These are phyloP conservation scores for Geosmithia flava DNA, from an alignment of 2,329 filamentous ascomycete species.

Conservation along the genomic window DNA sequence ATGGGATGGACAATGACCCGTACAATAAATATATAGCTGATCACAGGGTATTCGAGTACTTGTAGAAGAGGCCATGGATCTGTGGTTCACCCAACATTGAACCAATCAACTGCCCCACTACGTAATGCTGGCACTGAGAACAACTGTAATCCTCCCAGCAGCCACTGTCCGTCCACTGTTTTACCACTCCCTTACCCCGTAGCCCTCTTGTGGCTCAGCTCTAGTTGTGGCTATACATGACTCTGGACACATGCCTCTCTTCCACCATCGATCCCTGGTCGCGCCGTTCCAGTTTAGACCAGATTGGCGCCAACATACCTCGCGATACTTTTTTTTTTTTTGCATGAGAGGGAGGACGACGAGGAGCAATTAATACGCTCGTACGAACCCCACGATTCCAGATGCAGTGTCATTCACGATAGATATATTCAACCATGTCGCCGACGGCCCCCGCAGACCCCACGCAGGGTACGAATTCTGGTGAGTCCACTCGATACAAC, in stretches of 20 bases:
- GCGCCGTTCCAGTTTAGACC: neutral
- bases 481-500: slow-evolving; percentile 12
- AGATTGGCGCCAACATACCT: neutral
- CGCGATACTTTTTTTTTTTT: neutral
- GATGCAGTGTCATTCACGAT: slow-evolving; percentile 9
- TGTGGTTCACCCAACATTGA: too few relatives aligned
- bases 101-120: neutral
- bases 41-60: too few relatives aligned
- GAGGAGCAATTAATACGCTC: neutral
- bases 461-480: slow-evolving; percentile 20
- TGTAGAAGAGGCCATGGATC: too few relatives aligned
- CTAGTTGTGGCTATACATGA: neutral
- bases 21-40: too few relatives aligned
- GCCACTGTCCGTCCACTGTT: too few relatives aligned
- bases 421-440: slow-evolving; percentile 21
- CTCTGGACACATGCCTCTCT: neutral
- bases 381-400: slow-evolving; percentile 4
- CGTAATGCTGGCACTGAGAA: neutral
- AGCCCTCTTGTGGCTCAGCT: neutral
- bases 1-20: too few relatives aligned
- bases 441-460: slow-evolving; percentile 21
- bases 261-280: neutral
- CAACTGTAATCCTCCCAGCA: too few relatives aligned
- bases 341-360: neutral
- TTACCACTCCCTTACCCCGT: neutral